phyloP scores from a whole-genome alignment of 768 basidiomycete species.

The Leccinum variicolor region DNA sequence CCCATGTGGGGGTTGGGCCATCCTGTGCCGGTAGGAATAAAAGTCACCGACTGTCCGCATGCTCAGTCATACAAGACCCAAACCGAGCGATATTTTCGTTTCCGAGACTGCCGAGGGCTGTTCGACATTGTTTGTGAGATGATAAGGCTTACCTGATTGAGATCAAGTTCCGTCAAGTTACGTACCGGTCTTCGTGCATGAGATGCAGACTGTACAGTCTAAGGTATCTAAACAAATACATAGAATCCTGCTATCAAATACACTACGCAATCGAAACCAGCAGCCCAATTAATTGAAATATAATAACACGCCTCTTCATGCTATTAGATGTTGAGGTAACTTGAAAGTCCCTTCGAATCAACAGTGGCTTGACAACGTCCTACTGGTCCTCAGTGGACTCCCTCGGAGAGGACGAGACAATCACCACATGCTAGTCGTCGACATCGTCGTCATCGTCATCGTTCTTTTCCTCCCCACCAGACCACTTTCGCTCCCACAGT shows the following conservation, averaged over 20 bases:
- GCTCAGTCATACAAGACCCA: conserved; percentile 12
- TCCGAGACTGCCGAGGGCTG: conserved; percentile 24
- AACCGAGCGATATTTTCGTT: conserved; percentile 54
- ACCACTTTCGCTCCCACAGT: conserved; percentile 84
- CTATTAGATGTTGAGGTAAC: conserved; percentile 2
- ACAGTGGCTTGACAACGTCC: background rate
- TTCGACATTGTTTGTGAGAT: conserved; percentile 16
- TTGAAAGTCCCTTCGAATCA: background rate
- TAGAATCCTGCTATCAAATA: conserved; percentile 8
- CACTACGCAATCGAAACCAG: conserved; percentile 4
- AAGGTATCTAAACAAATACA: conserved; percentile 21
- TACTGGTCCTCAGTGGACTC: background rate
- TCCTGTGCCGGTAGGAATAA: conserved; percentile 40
- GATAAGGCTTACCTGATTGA: background rate
- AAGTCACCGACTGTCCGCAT: background rate
- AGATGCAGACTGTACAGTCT: background rate
- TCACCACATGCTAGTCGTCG: conserved; percentile 32
- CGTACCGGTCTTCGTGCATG: background rate
- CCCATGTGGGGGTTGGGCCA: conserved; percentile 60
- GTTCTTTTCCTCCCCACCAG: conserved; percentile 61
- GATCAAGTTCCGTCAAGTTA: background rate
- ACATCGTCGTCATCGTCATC: conserved; percentile 48
- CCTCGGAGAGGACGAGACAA: background rate
- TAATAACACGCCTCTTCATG: conserved; percentile 15
- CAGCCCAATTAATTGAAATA: conserved; percentile 26